phyloP scores from a whole-genome alignment of 2,329 filamentous ascomycete species.

The Ophiostoma sp. region DNA sequence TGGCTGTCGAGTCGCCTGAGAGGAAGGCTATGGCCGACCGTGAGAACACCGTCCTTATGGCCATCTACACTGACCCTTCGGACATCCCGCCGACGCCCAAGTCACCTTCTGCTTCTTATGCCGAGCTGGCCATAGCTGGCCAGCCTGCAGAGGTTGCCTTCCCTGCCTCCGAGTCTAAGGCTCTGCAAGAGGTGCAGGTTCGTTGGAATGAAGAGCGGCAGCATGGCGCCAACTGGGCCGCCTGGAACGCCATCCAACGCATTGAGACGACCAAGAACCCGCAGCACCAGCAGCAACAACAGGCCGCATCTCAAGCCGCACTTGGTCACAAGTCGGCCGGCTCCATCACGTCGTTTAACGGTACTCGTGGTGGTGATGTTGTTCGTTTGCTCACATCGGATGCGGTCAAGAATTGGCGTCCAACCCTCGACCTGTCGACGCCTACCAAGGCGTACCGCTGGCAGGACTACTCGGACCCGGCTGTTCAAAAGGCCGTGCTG shows the following conservation, averaged over 20 bases:
- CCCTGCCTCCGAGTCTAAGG: conserved; percentile 42
- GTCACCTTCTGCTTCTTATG: conserved; percentile 44
- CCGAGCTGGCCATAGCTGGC: background rate
- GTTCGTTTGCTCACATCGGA: conserved; percentile 48
- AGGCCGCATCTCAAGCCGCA: background rate
- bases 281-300: background rate
- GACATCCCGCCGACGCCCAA: conserved; percentile 60
- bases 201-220: conserved; percentile 48
- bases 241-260: conserved; percentile 28
- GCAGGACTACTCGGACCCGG: conserved; percentile 43
- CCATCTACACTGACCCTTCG: conserved; percentile 54
- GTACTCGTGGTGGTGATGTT: conserved; percentile 43
- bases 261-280: conserved; percentile 16
- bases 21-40: conserved; percentile 57
- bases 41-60: conserved; percentile 62
- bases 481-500: conserved; percentile 45
- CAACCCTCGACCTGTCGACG: conserved; percentile 44
- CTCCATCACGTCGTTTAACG: conserved; percentile 21
- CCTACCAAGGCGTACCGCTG: conserved; percentile 35
- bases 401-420: conserved; percentile 44
- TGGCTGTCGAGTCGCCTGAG: conserved; percentile 55
- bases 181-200: conserved; percentile 49
- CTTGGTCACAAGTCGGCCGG: background rate
- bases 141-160: conserved; percentile 34
- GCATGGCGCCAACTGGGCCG: conserved; percentile 28